Percentiles rank a stretch among this genome's conserved stretches.
Evolutionary conservation across 73 alveolate species (phyloP).

Genomic region (Loxodes magnus): DNA sequence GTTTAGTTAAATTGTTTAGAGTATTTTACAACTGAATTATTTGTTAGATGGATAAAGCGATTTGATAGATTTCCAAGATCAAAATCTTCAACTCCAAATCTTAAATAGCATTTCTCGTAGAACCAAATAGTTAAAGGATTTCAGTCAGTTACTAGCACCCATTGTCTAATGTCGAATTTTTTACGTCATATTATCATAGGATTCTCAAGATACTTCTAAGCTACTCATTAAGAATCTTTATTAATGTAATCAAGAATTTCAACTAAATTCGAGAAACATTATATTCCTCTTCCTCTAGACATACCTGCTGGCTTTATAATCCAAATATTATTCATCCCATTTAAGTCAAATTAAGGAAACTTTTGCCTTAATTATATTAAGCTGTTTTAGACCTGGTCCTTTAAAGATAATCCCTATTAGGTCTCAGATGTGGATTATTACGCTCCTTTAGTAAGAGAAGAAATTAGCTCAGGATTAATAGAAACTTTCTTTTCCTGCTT

Average conservation of each 20-base stretch:
- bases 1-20: conserved; percentile 56
- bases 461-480: background rate
- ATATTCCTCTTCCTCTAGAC: conserved; percentile 26
- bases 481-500: conserved; percentile 33
- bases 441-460: background rate
- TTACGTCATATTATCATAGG: conserved; percentile 51
- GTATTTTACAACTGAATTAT: conserved; percentile 86
- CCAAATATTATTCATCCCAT: conserved; percentile 61
- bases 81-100: conserved; percentile 91
- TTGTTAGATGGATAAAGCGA: conserved; percentile 86
- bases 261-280: conserved; percentile 11
- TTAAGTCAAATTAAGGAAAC: conserved; percentile 20
- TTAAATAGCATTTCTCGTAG: conserved; percentile 80
- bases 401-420: background rate
- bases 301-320: conserved; percentile 59
- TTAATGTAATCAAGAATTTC: conserved; percentile 21
- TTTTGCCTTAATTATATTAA: background rate
- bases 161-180: conserved; percentile 90
- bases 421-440: background rate
- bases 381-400: background rate
- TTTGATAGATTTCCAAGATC: conserved; percentile 75
- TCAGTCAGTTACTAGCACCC: conserved; percentile 93
- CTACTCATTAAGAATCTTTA: conserved; percentile 51
- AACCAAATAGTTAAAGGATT: conserved; percentile 89
- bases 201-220: conserved; percentile 74